These are phyloP conservation scores for Tagetes patula DNA, from an alignment of 129 eudicot genomes.

Conservation along the genomic window DNA sequence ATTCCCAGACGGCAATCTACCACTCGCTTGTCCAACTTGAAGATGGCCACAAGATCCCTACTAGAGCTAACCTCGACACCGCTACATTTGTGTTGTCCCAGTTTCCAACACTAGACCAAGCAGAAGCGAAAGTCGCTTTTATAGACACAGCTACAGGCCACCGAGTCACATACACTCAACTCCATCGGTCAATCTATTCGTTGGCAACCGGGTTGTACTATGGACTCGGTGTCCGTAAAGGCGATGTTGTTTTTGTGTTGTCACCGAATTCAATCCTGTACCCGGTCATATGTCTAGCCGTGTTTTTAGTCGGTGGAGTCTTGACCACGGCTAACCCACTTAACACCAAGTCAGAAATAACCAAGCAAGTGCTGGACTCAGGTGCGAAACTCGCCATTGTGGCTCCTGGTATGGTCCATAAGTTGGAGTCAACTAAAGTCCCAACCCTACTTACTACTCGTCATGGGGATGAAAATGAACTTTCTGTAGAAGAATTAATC, in stretches of 20 bases:
- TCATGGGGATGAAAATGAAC: conserved; percentile 26
- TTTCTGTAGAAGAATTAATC: conserved; percentile 56
- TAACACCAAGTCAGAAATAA: conserved; percentile 56
- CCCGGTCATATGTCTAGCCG: conserved; percentile 68
- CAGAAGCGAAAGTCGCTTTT: conserved; percentile 51
- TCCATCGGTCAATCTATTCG: conserved; percentile 46
- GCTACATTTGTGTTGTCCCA: conserved; percentile 61
- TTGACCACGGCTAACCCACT: conserved; percentile 76
- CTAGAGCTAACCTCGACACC: conserved; percentile 43
- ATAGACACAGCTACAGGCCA: conserved; percentile 49
- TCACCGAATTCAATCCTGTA: conserved; percentile 65
- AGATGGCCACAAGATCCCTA: conserved; percentile 41
- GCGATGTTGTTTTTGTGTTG: conserved; percentile 60
- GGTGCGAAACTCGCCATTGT: conserved; percentile 66
- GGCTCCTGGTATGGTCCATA: conserved; percentile 45
- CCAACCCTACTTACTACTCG: conserved; percentile 53
- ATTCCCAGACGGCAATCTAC: conserved; percentile 58
- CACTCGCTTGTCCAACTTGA: conserved; percentile 56
- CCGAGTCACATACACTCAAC: conserved; percentile 52
- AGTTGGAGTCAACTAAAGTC: conserved; percentile 40
- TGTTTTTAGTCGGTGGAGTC: conserved; percentile 63
- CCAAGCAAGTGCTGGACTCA: conserved; percentile 67
- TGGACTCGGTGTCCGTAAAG: conserved; percentile 62
- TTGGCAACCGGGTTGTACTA: conserved; percentile 60
- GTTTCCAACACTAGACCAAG: conserved; percentile 45